A percentile compares a stretch with the other conserved stretches of the same genome.
Evolutionary conservation across 495 filamentous ascomycete species (phyloP).

Genomic region (Ascodesmis nigricans): DNA sequence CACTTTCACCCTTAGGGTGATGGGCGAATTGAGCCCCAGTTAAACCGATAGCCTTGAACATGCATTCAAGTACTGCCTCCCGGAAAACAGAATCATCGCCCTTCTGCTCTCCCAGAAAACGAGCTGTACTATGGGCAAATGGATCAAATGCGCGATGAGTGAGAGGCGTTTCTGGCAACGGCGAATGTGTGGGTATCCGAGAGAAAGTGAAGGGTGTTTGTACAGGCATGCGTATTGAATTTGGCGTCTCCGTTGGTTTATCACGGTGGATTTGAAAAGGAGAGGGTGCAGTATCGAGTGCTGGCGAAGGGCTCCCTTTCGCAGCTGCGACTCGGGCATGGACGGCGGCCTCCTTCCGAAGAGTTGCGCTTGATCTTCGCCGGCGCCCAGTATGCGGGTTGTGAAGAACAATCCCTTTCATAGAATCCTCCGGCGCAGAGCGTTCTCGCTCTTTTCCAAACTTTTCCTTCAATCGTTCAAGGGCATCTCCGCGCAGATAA

Average conservation of each 20-base stretch:
- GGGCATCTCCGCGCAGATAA: constrained; percentile 60
- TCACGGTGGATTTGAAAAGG: constrained; percentile 10
- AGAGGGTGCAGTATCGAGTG: constrained; percentile 18
- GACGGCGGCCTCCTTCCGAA: constrained; percentile 63
- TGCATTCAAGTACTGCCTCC: constrained; percentile 78
- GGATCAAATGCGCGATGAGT: constrained; percentile 21
- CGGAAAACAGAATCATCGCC: constrained; percentile 65
- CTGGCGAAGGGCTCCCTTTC: constrained; percentile 18
- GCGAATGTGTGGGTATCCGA: no score
- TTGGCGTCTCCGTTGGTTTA: constrained; percentile 3
- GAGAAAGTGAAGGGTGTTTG: constrained; percentile 6
- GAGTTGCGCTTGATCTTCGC: constrained; percentile 45
- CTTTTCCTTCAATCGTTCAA: constrained; percentile 80
- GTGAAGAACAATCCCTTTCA: constrained; percentile 88
- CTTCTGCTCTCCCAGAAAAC: constrained; percentile 17
- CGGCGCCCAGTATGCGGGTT: constrained; percentile 43
- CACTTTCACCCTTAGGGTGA: no score
- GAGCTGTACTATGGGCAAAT: constrained; percentile 16
- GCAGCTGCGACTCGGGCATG: constrained; percentile 29
- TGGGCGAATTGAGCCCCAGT: no score
- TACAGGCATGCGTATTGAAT: neutral
- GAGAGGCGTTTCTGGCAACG: constrained; percentile 11
- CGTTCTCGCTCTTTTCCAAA: constrained; percentile 72
- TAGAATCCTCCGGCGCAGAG: constrained; percentile 57
- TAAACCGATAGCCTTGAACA: constrained; percentile 83